Evolutionary conservation across 441 rosid species (phyloP).

Genomic region (Syzygium malaccense): DNA sequence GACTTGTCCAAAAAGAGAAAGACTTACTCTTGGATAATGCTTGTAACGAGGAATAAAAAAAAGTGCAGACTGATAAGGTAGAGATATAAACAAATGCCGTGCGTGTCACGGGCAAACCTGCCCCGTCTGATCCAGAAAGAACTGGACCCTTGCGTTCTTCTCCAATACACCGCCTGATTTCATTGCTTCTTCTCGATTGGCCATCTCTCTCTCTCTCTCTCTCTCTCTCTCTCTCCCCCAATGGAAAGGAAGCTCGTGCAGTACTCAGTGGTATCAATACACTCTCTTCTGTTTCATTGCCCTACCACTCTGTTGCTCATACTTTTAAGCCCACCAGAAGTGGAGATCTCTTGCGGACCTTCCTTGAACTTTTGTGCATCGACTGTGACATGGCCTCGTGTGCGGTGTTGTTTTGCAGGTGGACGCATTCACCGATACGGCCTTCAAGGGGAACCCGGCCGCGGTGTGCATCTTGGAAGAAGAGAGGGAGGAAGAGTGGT

Average conservation of each 20-base stretch:
- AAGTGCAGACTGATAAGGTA: neutral
- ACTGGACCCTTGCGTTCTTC: neutral
- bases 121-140: neutral
- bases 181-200: neutral
- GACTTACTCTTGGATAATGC: neutral
- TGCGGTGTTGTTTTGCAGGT: slow-evolving; percentile 26
- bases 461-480: slow-evolving; percentile 60
- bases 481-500: slow-evolving; percentile 53
- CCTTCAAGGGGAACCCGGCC: slow-evolving; percentile 79
- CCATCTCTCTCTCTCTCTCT: neutral
- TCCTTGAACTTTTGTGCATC: neutral
- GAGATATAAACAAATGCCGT: neutral
- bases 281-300: neutral
- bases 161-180: neutral
- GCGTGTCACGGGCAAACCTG: neutral
- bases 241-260: slow-evolving; percentile 20
- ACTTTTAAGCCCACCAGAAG: neutral
- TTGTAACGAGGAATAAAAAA: neutral
- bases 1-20: neutral
- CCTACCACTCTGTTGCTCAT: neutral
- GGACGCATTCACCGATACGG: slow-evolving; percentile 63
- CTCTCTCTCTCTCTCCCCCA: neutral
- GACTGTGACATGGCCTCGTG: neutral
- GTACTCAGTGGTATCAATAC: slow-evolving; percentile 37
- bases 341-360: neutral